phyloP scores from a whole-genome alignment of 352 stramenopile species.

The Phytopythium mirpurense region DNA sequence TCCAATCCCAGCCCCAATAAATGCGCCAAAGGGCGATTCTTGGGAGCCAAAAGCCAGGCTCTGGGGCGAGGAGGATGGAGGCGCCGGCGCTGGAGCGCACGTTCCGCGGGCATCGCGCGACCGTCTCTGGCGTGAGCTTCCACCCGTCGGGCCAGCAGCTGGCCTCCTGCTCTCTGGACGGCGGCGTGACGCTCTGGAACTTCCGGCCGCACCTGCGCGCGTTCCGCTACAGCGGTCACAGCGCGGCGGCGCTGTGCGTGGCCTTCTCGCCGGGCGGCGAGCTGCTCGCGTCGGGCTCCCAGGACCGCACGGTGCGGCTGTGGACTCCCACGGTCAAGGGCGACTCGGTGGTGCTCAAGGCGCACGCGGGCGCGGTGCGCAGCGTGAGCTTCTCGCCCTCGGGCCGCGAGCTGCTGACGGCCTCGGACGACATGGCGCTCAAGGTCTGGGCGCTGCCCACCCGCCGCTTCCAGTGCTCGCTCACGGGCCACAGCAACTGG shows the following conservation, averaged over 20 bases:
- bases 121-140: conserved; percentile 76
- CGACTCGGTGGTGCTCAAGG: conserved; percentile 65
- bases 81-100: conserved; percentile 85
- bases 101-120: conserved; percentile 80
- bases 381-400: conserved; percentile 85
- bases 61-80: too few species aligned
- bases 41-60: too few species aligned
- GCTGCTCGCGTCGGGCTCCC: conserved; percentile 82
- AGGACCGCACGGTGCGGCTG: conserved; percentile 88
- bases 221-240: conserved; percentile 79
- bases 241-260: conserved; percentile 71
- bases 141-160: conserved; percentile 86
- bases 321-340: conserved; percentile 85
- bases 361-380: conserved; percentile 60
- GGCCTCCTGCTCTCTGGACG: conserved; percentile 69
- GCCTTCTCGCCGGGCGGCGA: conserved; percentile 77
- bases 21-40: too few species aligned
- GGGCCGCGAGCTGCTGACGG: conserved; percentile 76
- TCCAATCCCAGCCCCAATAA: too few species aligned
- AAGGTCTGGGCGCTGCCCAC: conserved; percentile 87
- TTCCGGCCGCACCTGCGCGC: conserved; percentile 79
- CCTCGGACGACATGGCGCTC: conserved; percentile 90
- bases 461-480: conserved; percentile 81
- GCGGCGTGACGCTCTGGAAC: conserved; percentile 90
- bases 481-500: conserved; percentile 91